Evolutionary conservation across 2,329 filamentous ascomycete genomes (phyloP), one percentile per base, ranked within the genome.

Genomic region (Diaporthe sp.): DNA sequence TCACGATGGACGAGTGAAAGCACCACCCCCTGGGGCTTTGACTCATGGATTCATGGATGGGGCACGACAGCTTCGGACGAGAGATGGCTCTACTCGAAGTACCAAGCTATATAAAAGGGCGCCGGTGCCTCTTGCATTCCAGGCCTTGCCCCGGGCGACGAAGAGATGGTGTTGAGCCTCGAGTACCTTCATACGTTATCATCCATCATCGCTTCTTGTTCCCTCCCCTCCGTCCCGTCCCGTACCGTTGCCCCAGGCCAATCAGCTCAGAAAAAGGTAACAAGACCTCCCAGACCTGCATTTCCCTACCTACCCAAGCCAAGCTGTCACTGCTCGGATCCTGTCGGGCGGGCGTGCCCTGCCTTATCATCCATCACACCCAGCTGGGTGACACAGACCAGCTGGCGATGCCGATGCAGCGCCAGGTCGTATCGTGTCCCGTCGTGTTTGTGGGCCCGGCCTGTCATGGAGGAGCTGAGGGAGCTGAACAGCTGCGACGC

Each of bases 371-470:
- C 37, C 37, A 39, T 39, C 37, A 39, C 37, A 39, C 37, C 25
- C 70, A 73, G 42, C 44, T 53, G 65, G 15, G 47, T 73, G 25
- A 37, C 58, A 73, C 71, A 73, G 58, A 65, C 58, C 71, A 73
- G 51, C 47, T 47, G 71, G 51, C 47, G 47, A 65, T 44, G 47
- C 58, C 44, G 65, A 39, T 68, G 65, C 65, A 20, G 65, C 53
- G 65, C n/a, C 65, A 68, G 31, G 65, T 53, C 65, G 65, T 28
- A 55, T 68, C n/a, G 47, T 13, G 65, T 53, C 31, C 63, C 47
- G 63, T 37, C 31, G 28, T 37, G 44, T 25, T 49, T 67, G 61
- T 49, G 57, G 63, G 44, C 63, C 63, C 31, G 22, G 63, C 47
- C 65, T 53, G 47, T 39, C 65, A 53, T 51, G 65, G 65, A 53